Evolutionary conservation across 805 yeast genomes (phyloP).

Genomic region (Priceomyces castillae): DNA sequence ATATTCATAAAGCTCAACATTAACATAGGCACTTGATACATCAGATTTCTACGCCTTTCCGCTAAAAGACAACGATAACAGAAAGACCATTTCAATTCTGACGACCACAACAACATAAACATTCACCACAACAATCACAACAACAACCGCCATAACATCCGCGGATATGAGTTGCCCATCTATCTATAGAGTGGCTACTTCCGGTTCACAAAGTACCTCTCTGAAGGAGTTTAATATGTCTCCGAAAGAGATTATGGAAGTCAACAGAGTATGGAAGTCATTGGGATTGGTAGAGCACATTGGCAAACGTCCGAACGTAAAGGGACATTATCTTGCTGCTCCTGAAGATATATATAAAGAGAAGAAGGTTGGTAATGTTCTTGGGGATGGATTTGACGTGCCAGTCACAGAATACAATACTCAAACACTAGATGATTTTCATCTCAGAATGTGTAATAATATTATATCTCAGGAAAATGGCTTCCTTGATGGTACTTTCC

Average conservation of each 20-base stretch:
- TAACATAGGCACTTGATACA: too few species aligned
- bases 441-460: slow-evolving; percentile 10
- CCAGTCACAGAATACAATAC: slow-evolving; percentile 5
- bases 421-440: slow-evolving; percentile 9
- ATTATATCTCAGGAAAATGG: slow-evolving; percentile 8
- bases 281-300: slow-evolving; percentile 2
- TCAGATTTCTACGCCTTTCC: too few species aligned
- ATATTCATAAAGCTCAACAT: too few species aligned
- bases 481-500: not conserved
- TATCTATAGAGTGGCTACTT: not conserved
- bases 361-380: not conserved
- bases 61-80: too few species aligned
- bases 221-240: not conserved
- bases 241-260: slow-evolving; percentile 1
- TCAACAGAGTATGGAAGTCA: slow-evolving; percentile 1
- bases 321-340: not conserved
- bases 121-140: too few species aligned
- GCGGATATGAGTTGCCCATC: not conserved
- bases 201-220: not conserved
- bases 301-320: slow-evolving; percentile 2
- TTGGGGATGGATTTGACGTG: slow-evolving; percentile 2
- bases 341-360: slow-evolving; percentile 1
- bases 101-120: too few species aligned
- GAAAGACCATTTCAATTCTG: too few species aligned
- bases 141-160: too few species aligned